Evolutionary conservation across 305 asterid species (phyloP).

Genomic region (Plantago coronopus): DNA sequence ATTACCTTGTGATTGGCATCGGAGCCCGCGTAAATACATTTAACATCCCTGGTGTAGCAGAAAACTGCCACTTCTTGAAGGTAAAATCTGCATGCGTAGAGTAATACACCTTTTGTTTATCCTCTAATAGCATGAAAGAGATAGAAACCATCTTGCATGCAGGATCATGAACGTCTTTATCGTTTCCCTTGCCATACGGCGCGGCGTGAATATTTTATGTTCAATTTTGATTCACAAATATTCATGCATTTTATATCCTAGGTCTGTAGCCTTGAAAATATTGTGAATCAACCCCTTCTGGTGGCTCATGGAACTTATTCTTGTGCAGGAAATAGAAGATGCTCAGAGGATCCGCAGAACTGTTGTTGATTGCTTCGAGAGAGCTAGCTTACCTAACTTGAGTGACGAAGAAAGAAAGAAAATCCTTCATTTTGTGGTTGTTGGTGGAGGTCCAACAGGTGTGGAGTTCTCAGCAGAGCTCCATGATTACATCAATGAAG

Average conservation of each 20-base stretch:
- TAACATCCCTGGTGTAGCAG: slow-evolving; percentile 92
- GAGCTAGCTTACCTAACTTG: slow-evolving; percentile 73
- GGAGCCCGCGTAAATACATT: slow-evolving; percentile 95
- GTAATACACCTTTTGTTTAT: slow-evolving; percentile 9
- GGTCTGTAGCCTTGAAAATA: slow-evolving; percentile 7
- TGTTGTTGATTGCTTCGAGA: slow-evolving; percentile 80
- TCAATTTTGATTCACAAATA: slow-evolving; percentile 3
- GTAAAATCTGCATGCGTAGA: slow-evolving; percentile 29
- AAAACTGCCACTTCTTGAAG: slow-evolving; percentile 83
- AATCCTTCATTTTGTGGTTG: slow-evolving; percentile 91
- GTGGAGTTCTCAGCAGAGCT: slow-evolving; percentile 98
- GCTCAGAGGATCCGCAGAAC: slow-evolving; percentile 91
- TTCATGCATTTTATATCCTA: slow-evolving; percentile 1
- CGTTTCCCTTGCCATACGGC: neutral
- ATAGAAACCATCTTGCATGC: slow-evolving; percentile 4
- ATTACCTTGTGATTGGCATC: slow-evolving; percentile 73
- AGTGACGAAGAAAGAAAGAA: slow-evolving; percentile 79
- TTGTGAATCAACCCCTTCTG: slow-evolving; percentile 8
- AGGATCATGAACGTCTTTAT: slow-evolving; percentile 9
- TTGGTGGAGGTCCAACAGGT: slow-evolving; percentile 98
- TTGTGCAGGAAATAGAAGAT: slow-evolving; percentile 87
- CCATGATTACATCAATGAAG: slow-evolving; percentile 83
- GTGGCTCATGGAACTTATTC: slow-evolving; percentile 19
- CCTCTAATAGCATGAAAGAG: slow-evolving; percentile 6
- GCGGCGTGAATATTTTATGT: slow-evolving; percentile 6